phyloP scores from a whole-genome alignment of 768 basidiomycete genomes.

The Amanita thiersii region DNA sequence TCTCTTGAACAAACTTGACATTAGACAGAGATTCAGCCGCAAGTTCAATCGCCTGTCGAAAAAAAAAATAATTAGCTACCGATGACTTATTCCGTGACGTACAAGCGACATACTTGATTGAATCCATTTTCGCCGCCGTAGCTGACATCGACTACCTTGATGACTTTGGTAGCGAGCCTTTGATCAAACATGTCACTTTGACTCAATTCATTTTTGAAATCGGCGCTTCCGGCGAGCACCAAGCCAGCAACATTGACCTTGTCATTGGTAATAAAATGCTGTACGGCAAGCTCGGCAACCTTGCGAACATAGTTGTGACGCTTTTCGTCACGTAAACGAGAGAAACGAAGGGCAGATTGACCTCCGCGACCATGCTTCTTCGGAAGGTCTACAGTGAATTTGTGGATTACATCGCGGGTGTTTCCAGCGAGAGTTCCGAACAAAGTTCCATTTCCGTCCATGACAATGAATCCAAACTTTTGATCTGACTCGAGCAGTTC shows the following conservation, averaged over 20 bases:
- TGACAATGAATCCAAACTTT: constrained; percentile 98
- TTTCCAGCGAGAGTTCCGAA: constrained; percentile 96
- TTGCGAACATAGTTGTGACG: constrained; percentile 99
- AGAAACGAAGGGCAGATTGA: constrained; percentile 99
- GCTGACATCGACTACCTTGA: constrained; percentile 97
- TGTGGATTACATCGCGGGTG: constrained; percentile 95
- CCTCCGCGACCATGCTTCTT: constrained; percentile 99
- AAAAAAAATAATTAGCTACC: constrained; percentile 6
- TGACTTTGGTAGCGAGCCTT: constrained; percentile 81
- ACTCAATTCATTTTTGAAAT: constrained; percentile 97
- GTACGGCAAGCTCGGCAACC: constrained; percentile 94
- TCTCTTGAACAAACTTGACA: constrained; percentile 99
- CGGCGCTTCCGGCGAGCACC: constrained; percentile 93
- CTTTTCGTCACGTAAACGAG: constrained; percentile 97
- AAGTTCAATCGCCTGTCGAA: constrained; percentile 82
- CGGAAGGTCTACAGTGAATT: constrained; percentile 97
- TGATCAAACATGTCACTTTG: constrained; percentile 95
- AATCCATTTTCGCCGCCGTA: constrained; percentile 99
- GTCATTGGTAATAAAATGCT: constrained; percentile 96
- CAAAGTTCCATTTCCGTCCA: constrained; percentile 97
- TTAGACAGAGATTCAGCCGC: constrained; percentile 94
- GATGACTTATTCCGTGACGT: background rate
- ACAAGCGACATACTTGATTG: constrained; percentile 67
- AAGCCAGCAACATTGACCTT: constrained; percentile 97
- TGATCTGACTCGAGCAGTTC: constrained; percentile 96